These are phyloP conservation scores for Quambalaria eucalypti DNA, from an alignment of 1,284 basidiomycete species.

Conservation along the genomic window DNA sequence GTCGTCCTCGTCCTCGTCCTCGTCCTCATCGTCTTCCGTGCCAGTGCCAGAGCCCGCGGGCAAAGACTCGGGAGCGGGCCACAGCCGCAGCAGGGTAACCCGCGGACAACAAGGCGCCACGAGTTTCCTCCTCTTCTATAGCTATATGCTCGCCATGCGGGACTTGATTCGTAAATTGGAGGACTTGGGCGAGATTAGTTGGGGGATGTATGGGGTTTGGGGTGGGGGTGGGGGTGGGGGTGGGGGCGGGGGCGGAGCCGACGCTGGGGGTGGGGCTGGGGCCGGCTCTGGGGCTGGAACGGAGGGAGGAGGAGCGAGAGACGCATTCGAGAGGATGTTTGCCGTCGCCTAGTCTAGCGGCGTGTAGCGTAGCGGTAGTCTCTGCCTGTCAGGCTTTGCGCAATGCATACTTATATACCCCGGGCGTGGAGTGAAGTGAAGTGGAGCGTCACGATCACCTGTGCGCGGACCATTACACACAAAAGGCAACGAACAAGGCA, in stretches of 20 bases:
- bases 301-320: background rate
- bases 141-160: constrained; percentile 80
- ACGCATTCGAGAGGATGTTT: too few species aligned
- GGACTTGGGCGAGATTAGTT: constrained; percentile 22
- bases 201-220: constrained; percentile 33
- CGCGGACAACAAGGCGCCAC: too few species aligned
- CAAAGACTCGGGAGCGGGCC: constrained; percentile 54
- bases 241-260: background rate
- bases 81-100: constrained; percentile 52
- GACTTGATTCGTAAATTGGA: constrained; percentile 35
- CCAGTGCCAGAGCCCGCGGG: background rate
- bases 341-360: too few species aligned
- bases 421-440: too few species aligned
- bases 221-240: constrained; percentile 14
- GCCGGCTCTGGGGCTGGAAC: background rate
- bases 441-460: too few species aligned
- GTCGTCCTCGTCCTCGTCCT: constrained; percentile 54
- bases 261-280: background rate
- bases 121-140: constrained; percentile 68
- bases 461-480: background rate
- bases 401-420: too few species aligned
- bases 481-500: background rate
- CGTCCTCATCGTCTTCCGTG: constrained; percentile 66
- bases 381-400: too few species aligned
- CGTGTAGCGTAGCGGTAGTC: too few species aligned